Evolutionary conservation across 768 basidiomycete species (phyloP).

Genomic region (Chlorophyllum brunneum): DNA sequence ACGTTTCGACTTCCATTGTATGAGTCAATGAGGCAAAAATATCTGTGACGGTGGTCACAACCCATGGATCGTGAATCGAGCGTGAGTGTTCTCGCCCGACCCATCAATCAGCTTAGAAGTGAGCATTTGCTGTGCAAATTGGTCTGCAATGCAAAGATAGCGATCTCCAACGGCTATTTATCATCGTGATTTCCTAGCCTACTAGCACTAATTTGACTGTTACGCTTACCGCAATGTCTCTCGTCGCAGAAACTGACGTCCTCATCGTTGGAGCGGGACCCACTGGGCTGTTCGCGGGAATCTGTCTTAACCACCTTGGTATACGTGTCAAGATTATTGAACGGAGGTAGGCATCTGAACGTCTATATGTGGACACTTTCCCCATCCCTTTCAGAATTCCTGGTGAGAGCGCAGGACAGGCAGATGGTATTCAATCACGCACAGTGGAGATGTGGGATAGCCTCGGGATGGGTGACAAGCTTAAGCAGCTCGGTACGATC

Average conservation of each 20-base stretch:
- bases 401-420: conserved; percentile 10
- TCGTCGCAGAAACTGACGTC: not conserved
- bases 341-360: not conserved
- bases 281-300: not conserved
- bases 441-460: conserved; percentile 19
- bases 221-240: not conserved
- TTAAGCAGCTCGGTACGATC: not conserved
- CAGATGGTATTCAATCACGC: conserved; percentile 20
- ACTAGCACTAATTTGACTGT: too few relatives aligned
- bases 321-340: not conserved
- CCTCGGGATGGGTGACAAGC: conserved; percentile 11
- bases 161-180: too few relatives aligned
- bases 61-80: too few relatives aligned
- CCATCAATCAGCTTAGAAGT: too few relatives aligned
- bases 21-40: too few relatives aligned
- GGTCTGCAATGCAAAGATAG: too few relatives aligned
- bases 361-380: not conserved
- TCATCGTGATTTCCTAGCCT: too few relatives aligned
- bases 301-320: not conserved
- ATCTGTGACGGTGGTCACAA: too few relatives aligned
- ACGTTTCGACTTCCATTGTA: too few relatives aligned
- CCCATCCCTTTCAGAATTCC: not conserved
- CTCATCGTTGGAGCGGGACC: not conserved
- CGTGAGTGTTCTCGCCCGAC: too few relatives aligned
- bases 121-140: too few relatives aligned